A percentile compares a stretch with the other conserved stretches of the same genome.
Evolutionary conservation across 139 green algal genomes (phyloP).

Genomic region (Chloropicon primus): DNA sequence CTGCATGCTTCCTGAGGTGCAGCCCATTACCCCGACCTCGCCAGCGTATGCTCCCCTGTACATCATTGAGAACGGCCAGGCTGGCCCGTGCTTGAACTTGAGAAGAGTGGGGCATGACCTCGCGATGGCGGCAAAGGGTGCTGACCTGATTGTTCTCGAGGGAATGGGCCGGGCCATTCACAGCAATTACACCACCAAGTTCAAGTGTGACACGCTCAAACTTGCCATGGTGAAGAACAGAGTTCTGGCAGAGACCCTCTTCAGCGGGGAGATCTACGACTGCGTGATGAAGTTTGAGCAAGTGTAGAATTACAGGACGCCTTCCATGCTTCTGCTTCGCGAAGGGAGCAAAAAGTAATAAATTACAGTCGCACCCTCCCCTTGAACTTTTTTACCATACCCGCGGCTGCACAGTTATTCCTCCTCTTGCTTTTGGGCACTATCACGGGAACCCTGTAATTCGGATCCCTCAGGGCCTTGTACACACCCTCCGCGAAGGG

Average conservation of each 20-base stretch:
- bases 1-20: background rate
- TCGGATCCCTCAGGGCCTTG: background rate
- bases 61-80: constrained; percentile 35
- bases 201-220: constrained; percentile 82
- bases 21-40: background rate
- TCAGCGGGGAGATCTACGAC: constrained; percentile 65
- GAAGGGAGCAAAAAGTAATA: too few species aligned
- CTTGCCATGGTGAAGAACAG: constrained; percentile 96
- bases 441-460: background rate
- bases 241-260: constrained; percentile 65
- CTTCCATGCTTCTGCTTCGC: too few species aligned
- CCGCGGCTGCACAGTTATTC: background rate
- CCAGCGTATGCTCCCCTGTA: background rate
- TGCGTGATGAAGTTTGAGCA: constrained; percentile 11
- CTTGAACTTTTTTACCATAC: background rate
- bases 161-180: constrained; percentile 85
- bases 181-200: constrained; percentile 51
- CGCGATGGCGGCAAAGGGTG: constrained; percentile 10
- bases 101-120: constrained; percentile 53
- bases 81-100: constrained; percentile 90
- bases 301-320: too few species aligned
- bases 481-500: background rate
- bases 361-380: too few species aligned
- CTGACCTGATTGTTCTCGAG: constrained; percentile 89
- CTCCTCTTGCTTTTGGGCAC: background rate